Conservation (phyloP, 2,329 filamentous ascomycete genomes). For the Colletotrichum liaoningense region DNA sequence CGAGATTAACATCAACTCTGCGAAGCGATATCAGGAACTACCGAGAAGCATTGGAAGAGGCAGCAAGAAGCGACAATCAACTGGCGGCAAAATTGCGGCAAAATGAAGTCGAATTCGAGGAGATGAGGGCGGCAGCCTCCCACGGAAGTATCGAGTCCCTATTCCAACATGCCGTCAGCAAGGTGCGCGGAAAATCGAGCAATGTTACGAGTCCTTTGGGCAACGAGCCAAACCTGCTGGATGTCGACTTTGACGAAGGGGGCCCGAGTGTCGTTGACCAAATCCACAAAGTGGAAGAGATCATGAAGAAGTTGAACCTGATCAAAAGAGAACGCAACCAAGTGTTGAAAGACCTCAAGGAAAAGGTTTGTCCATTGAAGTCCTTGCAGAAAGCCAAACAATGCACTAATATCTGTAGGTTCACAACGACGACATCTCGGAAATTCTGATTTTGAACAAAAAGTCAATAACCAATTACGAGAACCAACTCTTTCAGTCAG, state of each 20-base stretch:
- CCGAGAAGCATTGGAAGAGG: slow-evolving; percentile 89
- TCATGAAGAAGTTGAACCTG: slow-evolving; percentile 89
- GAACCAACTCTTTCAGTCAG: slow-evolving; percentile 90
- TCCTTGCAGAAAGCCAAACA: background rate
- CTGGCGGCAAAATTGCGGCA: slow-evolving; percentile 86
- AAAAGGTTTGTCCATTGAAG: slow-evolving; percentile 75
- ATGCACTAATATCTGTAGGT: slow-evolving; percentile 66
- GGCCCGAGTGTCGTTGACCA: slow-evolving; percentile 87
- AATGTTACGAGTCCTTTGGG: slow-evolving; percentile 70
- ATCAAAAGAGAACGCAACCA: slow-evolving; percentile 93
- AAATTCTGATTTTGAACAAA: slow-evolving; percentile 97
- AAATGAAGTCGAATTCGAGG: slow-evolving; percentile 89
- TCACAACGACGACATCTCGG: slow-evolving; percentile 96
- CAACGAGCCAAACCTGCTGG: slow-evolving; percentile 83
- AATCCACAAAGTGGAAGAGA: slow-evolving; percentile 87
- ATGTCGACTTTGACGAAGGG: slow-evolving; percentile 89
- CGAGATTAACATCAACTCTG: slow-evolving; percentile 86
- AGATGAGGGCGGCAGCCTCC: slow-evolving; percentile 92
- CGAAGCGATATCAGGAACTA: slow-evolving; percentile 90
- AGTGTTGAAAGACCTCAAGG: slow-evolving; percentile 95
- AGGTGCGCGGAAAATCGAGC: slow-evolving; percentile 75
- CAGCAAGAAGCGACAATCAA: slow-evolving; percentile 85
- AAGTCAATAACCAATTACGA: slow-evolving; percentile 95
- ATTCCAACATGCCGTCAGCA: slow-evolving; percentile 88
- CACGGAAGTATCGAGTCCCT: slow-evolving; percentile 87